phyloP scores from a whole-genome alignment of 305 asterid genomes.

The Andrographis paniculata region DNA sequence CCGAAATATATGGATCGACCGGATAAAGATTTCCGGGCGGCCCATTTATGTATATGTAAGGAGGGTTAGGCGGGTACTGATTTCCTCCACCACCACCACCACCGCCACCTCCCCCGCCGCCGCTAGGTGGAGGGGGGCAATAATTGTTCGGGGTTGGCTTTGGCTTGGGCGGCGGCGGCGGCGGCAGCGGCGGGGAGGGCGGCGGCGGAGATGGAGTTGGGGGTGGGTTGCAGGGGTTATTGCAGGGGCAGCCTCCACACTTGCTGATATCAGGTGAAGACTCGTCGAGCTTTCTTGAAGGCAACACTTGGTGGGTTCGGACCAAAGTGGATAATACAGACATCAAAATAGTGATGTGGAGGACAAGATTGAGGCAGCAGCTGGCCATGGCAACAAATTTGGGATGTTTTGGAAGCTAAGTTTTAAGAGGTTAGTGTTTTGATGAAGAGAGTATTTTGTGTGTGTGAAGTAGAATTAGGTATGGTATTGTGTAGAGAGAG shows the following conservation, averaged over 20 bases:
- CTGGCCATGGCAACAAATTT: not conserved
- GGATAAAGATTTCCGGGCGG: conserved; percentile 81
- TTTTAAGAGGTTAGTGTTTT: not conserved
- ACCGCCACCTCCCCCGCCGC: conserved; percentile 26
- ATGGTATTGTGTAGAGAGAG: no score
- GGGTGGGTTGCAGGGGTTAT: conserved; percentile 43
- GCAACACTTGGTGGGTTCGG: conserved; percentile 9
- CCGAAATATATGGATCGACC: conserved; percentile 30
- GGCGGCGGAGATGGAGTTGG: conserved; percentile 43
- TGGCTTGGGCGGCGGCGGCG: conserved; percentile 51
- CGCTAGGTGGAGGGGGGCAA: conserved; percentile 76
- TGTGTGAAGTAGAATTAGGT: not conserved
- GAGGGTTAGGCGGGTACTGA: conserved; percentile 32
- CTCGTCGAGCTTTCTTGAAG: conserved; percentile 31
- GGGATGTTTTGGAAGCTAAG: not conserved
- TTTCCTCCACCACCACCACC: conserved; percentile 12
- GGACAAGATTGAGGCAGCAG: conserved; percentile 19
- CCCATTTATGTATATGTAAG: conserved; percentile 56
- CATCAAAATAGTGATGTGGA: no score
- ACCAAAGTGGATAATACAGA: conserved; percentile 16
- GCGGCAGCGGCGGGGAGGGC: conserved; percentile 33
- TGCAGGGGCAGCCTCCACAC: conserved; percentile 81
- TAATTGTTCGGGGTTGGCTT: conserved; percentile 41
- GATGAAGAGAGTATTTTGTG: not conserved
- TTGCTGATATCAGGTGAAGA: conserved; percentile 42